Conservation (phyloP, 768 basidiomycete species). For the Kockovaella imperatae region DNA sequence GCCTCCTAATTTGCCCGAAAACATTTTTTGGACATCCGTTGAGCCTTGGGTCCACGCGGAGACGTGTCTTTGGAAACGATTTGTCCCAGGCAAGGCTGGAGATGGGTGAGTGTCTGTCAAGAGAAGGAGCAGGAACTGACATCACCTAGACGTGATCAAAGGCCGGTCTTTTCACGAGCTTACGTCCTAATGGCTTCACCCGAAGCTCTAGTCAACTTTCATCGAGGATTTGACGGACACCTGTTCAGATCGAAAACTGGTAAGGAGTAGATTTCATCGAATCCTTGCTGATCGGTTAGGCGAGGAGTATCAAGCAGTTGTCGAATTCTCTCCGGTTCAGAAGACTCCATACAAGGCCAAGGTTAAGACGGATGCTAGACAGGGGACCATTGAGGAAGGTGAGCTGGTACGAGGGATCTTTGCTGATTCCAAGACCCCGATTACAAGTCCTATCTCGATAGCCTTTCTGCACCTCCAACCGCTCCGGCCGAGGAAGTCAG, state of each 20-base stretch:
- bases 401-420: slow-evolving; percentile 11
- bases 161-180: slow-evolving; percentile 57
- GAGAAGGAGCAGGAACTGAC: slow-evolving; percentile 42
- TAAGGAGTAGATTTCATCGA: slow-evolving; percentile 43
- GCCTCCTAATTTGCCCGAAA: slow-evolving; percentile 85
- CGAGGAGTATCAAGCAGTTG: slow-evolving; percentile 75
- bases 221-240: slow-evolving; percentile 82
- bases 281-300: slow-evolving; percentile 50
- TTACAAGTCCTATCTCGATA: slow-evolving; percentile 57
- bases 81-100: slow-evolving; percentile 26
- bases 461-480: slow-evolving; percentile 56
- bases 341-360: slow-evolving; percentile 57
- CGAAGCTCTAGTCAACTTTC: slow-evolving; percentile 64
- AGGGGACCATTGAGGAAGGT: slow-evolving; percentile 88
- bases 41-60: slow-evolving; percentile 73
- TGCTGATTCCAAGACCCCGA: slow-evolving; percentile 40
- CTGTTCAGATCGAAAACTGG: slow-evolving; percentile 85
- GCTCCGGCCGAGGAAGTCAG: slow-evolving; percentile 49
- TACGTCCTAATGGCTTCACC: slow-evolving; percentile 82
- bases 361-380: slow-evolving; percentile 64
- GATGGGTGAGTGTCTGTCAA: slow-evolving; percentile 47
- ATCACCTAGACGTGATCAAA: not conserved
- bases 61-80: slow-evolving; percentile 35
- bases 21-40: slow-evolving; percentile 88
- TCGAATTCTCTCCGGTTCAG: slow-evolving; percentile 90